Percentiles rank a stretch among this genome's conserved stretches.
phyloP scores from a whole-genome alignment of 2,329 filamentous ascomycete genomes.

The Laburnicola sp. region DNA sequence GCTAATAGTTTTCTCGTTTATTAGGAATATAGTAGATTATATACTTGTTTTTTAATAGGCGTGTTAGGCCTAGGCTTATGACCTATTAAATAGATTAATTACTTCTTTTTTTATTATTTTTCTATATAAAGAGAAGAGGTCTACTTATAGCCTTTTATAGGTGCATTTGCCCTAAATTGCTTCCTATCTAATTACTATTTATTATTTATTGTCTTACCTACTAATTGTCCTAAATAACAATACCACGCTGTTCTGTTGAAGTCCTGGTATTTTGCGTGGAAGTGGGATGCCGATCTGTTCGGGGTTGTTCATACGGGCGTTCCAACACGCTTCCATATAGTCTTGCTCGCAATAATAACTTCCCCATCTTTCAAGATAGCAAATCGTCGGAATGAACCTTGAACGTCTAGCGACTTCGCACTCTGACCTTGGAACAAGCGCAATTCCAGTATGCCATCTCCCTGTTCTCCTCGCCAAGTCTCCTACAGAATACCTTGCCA shows the following conservation, averaged over 20 bases:
- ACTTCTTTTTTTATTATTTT: no score
- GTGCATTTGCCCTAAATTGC: no score
- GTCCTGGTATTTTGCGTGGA: constrained; percentile 51
- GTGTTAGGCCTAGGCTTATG: no score
- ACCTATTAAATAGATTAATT: no score
- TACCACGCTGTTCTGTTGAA: constrained; percentile 57
- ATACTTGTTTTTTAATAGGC: no score
- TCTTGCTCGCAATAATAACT: constrained; percentile 54
- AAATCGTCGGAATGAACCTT: constrained; percentile 58
- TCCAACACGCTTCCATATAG: constrained; percentile 47
- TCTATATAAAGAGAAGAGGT: no score
- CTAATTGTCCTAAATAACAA: no score
- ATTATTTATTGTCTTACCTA: no score
- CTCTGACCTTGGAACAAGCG: constrained; percentile 35
- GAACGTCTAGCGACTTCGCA: constrained; percentile 47
- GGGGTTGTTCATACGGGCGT: constrained; percentile 19
- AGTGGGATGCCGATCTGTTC: constrained; percentile 26
- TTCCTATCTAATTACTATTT: no score
- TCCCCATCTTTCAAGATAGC: constrained; percentile 54
- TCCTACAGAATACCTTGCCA: constrained; percentile 54
- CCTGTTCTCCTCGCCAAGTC: constrained; percentile 40
- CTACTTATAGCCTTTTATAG: no score
- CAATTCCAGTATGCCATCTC: constrained; percentile 51
- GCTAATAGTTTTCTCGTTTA: no score
- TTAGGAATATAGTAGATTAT: no score